Evolutionary conservation across 1,284 basidiomycete genomes (phyloP).

Genomic region (Rhodotorula sp.): DNA sequence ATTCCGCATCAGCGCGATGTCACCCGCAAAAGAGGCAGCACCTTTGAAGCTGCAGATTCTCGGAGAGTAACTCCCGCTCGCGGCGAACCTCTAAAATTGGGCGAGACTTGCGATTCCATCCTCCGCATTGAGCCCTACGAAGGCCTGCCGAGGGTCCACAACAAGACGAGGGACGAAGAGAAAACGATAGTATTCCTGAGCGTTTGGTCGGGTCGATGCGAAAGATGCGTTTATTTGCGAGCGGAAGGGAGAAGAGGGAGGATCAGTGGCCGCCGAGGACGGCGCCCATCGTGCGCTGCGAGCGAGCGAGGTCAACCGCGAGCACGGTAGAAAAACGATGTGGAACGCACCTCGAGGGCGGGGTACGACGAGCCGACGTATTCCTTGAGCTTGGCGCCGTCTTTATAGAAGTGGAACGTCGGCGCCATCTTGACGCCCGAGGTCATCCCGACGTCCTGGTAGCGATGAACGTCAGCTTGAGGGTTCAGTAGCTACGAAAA

Average conservation of each 20-base stretch:
- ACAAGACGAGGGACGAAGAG: no score
- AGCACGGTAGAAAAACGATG: not conserved
- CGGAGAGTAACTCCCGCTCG: no score
- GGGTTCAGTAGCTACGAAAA: no score
- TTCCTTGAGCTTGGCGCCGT: conserved; percentile 25
- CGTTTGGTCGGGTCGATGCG: no score
- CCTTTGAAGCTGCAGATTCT: no score
- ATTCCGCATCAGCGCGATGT: no score
- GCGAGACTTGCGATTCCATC: no score
- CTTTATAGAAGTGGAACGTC: conserved; percentile 31
- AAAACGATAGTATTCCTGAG: no score
- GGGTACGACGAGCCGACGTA: conserved; percentile 23
- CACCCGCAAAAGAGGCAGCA: no score
- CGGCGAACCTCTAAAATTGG: no score
- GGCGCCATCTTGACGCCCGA: conserved; percentile 24
- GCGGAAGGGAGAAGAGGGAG: not conserved
- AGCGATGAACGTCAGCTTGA: not conserved
- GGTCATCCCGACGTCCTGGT: conserved; percentile 32
- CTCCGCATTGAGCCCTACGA: no score
- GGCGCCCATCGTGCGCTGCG: conserved; percentile 14
- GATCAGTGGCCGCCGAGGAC: conserved; percentile 2
- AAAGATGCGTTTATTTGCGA: not conserved
- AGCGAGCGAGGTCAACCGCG: not conserved
- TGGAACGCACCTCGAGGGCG: conserved; percentile 23
- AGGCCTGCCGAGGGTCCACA: no score